Evolutionary conservation across 805 yeast genomes (phyloP).

Genomic region (Ogataea henricii): DNA sequence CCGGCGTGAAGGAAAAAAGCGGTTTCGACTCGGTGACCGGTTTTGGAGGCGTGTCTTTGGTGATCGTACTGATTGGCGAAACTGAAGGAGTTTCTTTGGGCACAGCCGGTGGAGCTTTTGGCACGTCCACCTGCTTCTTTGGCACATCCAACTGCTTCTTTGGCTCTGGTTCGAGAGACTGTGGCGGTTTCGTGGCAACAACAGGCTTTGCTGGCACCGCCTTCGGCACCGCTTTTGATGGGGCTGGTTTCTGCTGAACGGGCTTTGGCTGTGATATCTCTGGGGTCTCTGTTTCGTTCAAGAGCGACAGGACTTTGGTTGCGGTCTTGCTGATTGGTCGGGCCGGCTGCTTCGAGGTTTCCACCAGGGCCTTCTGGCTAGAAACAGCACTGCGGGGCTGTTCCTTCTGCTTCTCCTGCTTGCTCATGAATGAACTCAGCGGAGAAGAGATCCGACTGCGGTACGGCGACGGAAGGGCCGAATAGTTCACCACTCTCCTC

Average conservation of each 20-base stretch:
- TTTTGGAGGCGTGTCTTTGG: not conserved
- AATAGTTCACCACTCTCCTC: conserved; percentile 32
- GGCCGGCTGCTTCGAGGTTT: conserved; percentile 6
- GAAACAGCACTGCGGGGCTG: conserved; percentile 1
- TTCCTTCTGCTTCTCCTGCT: conserved; percentile 13
- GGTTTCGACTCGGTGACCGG: not conserved
- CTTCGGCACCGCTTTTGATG: not conserved
- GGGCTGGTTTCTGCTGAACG: not conserved
- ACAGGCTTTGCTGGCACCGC: not conserved
- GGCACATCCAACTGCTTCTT: too few relatives aligned
- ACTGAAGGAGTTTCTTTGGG: not conserved
- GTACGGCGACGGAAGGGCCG: conserved; percentile 32
- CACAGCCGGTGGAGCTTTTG: not conserved
- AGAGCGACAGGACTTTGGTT: conserved; percentile 23
- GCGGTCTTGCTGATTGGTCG: conserved; percentile 30
- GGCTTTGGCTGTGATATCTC: not conserved
- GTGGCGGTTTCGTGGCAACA: too few relatives aligned
- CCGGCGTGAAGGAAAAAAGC: not conserved
- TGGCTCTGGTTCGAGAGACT: too few relatives aligned
- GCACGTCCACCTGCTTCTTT: not conserved
- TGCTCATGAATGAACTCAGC: conserved; percentile 25
- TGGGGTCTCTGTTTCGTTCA: conserved; percentile 15
- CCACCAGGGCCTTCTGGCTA: conserved; percentile 2
- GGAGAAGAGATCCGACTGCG: conserved; percentile 32
- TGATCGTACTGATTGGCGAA: too few relatives aligned